These are phyloP conservation scores for Canavalia gladiata DNA, from an alignment of 306 rosid species.

Conservation along the genomic window DNA sequence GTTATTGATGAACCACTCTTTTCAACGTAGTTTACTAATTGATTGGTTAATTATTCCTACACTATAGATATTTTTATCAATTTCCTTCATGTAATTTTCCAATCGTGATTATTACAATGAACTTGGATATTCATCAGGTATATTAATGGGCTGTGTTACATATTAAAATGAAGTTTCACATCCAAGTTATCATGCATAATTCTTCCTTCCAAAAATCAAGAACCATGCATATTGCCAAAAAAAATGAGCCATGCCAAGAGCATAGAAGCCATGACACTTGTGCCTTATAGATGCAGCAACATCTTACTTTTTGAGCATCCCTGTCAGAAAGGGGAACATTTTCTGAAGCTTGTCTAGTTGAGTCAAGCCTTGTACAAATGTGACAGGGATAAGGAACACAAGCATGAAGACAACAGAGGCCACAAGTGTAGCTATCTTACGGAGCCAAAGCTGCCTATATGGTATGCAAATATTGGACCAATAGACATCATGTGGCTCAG, in stretches of 20 bases:
- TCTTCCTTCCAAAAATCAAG: constrained; percentile 11
- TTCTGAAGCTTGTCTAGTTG: constrained; percentile 75
- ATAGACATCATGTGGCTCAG: constrained; percentile 89
- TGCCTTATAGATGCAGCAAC: constrained; percentile 28
- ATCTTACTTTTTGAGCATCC: constrained; percentile 72
- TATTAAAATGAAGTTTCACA: constrained; percentile 30
- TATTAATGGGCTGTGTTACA: constrained; percentile 33
- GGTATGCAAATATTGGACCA: constrained; percentile 97
- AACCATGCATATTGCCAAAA: constrained; percentile 39
- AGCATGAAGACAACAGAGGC: constrained; percentile 85
- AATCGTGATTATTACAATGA: constrained; percentile 17
- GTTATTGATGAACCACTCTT: constrained; percentile 17
- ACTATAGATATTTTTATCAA: constrained; percentile 14
- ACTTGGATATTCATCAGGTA: constrained; percentile 30
- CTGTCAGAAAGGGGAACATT: constrained; percentile 78
- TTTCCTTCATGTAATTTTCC: constrained; percentile 15
- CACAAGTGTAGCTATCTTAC: constrained; percentile 76
- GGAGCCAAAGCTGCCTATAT: constrained; percentile 89
- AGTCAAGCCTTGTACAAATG: constrained; percentile 91
- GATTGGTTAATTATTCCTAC: constrained; percentile 14
- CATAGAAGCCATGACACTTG: constrained; percentile 39
- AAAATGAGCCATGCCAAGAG: not conserved
- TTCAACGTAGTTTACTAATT: constrained; percentile 29
- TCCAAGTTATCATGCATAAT: constrained; percentile 30
- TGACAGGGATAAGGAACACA: constrained; percentile 84